Percentiles rank a stretch among this genome's conserved stretches.
phyloP scores from a whole-genome alignment of 2,329 filamentous ascomycete genomes.

The Colletotrichum neosansevieriae region DNA sequence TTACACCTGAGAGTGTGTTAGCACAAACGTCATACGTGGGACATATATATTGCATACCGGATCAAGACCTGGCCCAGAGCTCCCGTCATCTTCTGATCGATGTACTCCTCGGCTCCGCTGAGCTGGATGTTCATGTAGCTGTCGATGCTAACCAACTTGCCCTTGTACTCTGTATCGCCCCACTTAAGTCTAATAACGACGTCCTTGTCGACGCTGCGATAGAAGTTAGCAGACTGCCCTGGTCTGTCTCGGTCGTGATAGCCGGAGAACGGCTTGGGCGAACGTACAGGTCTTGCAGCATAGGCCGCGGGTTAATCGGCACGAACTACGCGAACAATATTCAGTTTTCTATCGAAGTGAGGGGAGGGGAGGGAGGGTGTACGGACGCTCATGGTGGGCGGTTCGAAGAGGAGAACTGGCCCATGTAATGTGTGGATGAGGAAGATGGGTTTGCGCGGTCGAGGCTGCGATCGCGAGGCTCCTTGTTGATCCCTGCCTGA shows the following conservation, averaged over 20 bases:
- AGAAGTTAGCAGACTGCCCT: slow-evolving; percentile 20
- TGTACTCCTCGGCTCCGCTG: slow-evolving; percentile 89
- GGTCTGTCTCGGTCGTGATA: neutral
- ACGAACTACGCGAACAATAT: slow-evolving; percentile 71
- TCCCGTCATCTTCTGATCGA: slow-evolving; percentile 87
- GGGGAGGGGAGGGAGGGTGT: neutral
- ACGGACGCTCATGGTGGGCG: slow-evolving; percentile 52
- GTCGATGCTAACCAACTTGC: slow-evolving; percentile 90
- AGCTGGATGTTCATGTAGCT: slow-evolving; percentile 99
- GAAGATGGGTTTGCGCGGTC: slow-evolving; percentile 37
- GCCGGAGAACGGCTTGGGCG: neutral
- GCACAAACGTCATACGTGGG: too few relatives aligned
- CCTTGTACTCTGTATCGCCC: slow-evolving; percentile 98
- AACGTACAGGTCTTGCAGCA: slow-evolving; percentile 90
- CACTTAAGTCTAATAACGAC: slow-evolving; percentile 96
- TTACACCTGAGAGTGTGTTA: slow-evolving; percentile 74
- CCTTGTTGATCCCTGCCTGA: slow-evolving; percentile 5
- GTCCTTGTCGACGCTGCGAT: slow-evolving; percentile 82
- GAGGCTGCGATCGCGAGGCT: slow-evolving; percentile 38
- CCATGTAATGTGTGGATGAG: slow-evolving; percentile 39
- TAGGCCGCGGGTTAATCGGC: slow-evolving; percentile 95
- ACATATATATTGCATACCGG: slow-evolving; percentile 65
- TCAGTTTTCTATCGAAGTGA: neutral
- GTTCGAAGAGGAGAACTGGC: slow-evolving; percentile 39
- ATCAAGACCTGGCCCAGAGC: slow-evolving; percentile 92